Conservation (phyloP, 78 protist genomes). For the Chrysochromulina tobinii region DNA sequence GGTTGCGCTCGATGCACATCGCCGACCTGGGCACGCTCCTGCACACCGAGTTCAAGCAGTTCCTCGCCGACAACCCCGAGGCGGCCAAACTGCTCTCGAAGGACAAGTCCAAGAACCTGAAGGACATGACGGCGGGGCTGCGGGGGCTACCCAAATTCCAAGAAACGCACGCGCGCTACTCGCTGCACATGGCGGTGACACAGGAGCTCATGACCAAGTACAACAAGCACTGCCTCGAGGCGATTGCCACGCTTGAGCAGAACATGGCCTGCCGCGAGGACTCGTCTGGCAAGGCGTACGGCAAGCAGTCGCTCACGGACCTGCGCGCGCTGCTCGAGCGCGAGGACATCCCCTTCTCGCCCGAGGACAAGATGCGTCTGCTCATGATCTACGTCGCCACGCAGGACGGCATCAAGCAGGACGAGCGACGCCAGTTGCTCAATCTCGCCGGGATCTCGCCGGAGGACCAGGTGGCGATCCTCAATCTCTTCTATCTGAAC, state of each 20-base stretch:
- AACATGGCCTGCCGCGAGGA: constrained; percentile 75
- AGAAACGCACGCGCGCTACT: constrained; percentile 65
- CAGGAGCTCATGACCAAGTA: constrained; percentile 64
- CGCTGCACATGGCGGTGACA: constrained; percentile 71
- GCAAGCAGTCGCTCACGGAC: background rate
- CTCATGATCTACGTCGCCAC: background rate
- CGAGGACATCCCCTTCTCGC: background rate
- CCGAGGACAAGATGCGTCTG: background rate
- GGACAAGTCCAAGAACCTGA: background rate
- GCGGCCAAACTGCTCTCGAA: constrained; percentile 27
- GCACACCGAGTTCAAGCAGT: constrained; percentile 58
- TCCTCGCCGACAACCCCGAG: constrained; percentile 44
- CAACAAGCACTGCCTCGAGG: constrained; percentile 46
- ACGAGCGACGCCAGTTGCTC: constrained; percentile 56
- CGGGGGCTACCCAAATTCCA: constrained; percentile 79
- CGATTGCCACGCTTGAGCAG: constrained; percentile 68
- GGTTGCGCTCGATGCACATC: constrained; percentile 72
- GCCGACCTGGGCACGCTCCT: constrained; percentile 69
- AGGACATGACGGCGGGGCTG: background rate
- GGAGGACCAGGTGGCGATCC: constrained; percentile 54
- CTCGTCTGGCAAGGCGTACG: constrained; percentile 32
- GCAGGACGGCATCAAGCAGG: constrained; percentile 68
- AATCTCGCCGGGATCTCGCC: constrained; percentile 55
- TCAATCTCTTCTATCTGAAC: constrained; percentile 59
- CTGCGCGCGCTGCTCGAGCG: background rate